A percentile compares a stretch with the other conserved stretches of the same genome.
Conservation (phyloP, 225 moss, liverwort and hornwort species). For the Rhytidiadelphus loreus region DNA sequence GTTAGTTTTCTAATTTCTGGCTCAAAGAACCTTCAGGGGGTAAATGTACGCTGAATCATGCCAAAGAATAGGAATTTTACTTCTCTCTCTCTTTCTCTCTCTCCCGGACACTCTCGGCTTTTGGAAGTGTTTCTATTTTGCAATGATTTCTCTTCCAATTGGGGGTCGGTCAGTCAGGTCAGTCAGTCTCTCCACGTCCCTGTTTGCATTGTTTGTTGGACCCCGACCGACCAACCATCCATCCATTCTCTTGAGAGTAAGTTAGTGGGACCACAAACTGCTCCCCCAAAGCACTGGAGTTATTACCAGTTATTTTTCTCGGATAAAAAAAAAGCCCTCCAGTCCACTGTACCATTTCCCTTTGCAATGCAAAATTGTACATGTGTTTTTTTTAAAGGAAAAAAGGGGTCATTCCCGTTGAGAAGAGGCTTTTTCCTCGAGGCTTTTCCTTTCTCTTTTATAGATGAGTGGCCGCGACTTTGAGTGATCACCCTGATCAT, state of each 20-base stretch:
- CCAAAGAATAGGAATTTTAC: fast-evolving
- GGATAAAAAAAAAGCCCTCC: background rate
- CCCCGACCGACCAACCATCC: background rate
- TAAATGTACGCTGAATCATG: background rate
- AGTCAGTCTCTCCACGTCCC: background rate
- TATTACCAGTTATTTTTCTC: background rate
- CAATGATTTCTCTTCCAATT: background rate
- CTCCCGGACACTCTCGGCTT: fast-evolving
- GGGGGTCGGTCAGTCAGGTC: background rate
- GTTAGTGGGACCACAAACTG: background rate
- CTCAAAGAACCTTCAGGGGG: background rate
- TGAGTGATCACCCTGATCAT: background rate
- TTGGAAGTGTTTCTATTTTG: background rate
- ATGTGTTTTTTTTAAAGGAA: no score
- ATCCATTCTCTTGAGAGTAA: no score
- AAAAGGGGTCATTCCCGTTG: background rate
- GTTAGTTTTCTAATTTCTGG: no score
- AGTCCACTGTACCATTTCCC: no score
- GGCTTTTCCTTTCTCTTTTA: no score
- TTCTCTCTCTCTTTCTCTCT: background rate
- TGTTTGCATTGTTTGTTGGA: background rate
- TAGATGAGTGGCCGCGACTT: fast-evolving
- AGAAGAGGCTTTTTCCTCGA: background rate
- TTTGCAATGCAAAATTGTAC: no score
- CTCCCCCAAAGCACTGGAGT: background rate